phyloP scores from a whole-genome alignment of 345 rosid genomes.

The Lepidium didymum region DNA sequence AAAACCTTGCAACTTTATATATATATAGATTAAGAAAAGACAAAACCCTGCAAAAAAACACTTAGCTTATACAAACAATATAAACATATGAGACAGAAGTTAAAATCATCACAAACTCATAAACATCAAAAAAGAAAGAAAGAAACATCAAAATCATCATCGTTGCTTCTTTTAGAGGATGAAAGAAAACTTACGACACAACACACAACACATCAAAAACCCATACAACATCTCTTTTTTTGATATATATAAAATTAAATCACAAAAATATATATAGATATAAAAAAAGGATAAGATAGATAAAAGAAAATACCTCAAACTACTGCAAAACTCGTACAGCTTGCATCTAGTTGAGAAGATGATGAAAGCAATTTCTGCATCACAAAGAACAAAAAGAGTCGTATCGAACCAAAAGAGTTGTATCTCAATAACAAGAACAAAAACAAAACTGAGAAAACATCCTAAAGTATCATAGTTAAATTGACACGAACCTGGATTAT shows the following conservation, averaged over 20 bases:
- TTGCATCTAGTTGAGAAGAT: slow-evolving; percentile 98
- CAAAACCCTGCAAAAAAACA: background rate
- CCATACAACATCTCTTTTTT: slow-evolving; percentile 6
- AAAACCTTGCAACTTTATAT: too few species aligned
- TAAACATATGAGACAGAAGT: background rate
- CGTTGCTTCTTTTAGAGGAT: slow-evolving; percentile 11
- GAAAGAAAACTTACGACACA: slow-evolving; percentile 11
- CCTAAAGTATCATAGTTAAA: slow-evolving; percentile 32
- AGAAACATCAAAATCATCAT: background rate
- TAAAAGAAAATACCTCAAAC: slow-evolving; percentile 52
- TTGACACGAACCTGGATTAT: slow-evolving; percentile 25
- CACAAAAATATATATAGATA: background rate
- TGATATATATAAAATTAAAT: background rate
- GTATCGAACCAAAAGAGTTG: slow-evolving; percentile 41
- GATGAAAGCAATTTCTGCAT: slow-evolving; percentile 99
- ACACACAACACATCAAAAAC: slow-evolving; percentile 16
- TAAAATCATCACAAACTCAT: background rate
- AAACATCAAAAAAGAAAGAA: background rate
- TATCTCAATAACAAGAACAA: background rate
- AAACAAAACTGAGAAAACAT: background rate
- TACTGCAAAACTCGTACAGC: slow-evolving; percentile 97
- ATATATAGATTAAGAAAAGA: background rate
- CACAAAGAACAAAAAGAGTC: slow-evolving; percentile 96
- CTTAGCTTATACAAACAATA: background rate
- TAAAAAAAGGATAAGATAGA: background rate